Evolutionary conservation across 2,329 filamentous ascomycete species (phyloP).

Genomic region (Fusarium musae): DNA sequence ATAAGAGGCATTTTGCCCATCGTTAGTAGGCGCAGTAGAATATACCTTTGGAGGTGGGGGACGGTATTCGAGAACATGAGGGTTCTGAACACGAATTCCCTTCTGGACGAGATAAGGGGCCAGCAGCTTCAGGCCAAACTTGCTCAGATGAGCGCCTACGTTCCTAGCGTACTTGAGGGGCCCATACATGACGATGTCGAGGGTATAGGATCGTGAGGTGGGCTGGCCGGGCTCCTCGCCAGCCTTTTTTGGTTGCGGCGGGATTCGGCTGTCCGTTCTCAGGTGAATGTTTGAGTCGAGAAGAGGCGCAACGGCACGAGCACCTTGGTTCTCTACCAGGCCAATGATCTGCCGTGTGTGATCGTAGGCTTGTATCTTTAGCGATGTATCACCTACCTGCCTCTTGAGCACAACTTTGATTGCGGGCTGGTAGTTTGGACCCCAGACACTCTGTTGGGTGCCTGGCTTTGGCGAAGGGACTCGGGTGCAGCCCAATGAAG

Average conservation of each 20-base stretch:
- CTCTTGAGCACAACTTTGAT: conserved; percentile 79
- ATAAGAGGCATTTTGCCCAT: conserved; percentile 41
- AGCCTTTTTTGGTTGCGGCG: conserved; percentile 69
- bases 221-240: conserved; percentile 73
- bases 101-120: conserved; percentile 73
- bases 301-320: conserved; percentile 75
- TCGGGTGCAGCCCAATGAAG: conserved; percentile 71
- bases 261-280: conserved; percentile 78
- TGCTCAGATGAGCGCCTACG: conserved; percentile 74
- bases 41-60: conserved; percentile 53
- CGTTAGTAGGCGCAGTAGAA: conserved; percentile 34
- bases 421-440: conserved; percentile 72
- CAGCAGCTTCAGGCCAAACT: conserved; percentile 73
- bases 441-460: conserved; percentile 66
- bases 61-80: conserved; percentile 69
- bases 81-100: conserved; percentile 80
- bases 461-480: conserved; percentile 77
- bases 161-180: conserved; percentile 71
- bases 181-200: conserved; percentile 84
- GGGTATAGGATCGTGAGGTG: conserved; percentile 68
- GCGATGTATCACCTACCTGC: conserved; percentile 62
- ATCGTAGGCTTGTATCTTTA: conserved; percentile 79
- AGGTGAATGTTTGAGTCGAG: conserved; percentile 75
- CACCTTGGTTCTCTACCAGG: conserved; percentile 74
- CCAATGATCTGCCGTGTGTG: conserved; percentile 78